Evolutionary conservation across 2,329 filamentous ascomycete genomes (phyloP).

Genomic region (Penicillium sp.): DNA sequence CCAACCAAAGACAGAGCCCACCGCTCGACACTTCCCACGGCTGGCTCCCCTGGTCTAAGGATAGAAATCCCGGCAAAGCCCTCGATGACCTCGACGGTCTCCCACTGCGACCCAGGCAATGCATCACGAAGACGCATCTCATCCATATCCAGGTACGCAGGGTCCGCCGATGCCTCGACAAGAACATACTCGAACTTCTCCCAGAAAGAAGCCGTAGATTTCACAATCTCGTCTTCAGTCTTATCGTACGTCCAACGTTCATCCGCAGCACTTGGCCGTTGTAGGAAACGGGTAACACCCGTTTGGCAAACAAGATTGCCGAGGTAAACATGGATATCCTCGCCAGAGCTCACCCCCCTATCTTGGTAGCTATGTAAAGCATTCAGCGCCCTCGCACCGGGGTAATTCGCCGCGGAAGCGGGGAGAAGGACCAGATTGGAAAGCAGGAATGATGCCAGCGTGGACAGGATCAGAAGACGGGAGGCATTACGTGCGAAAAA

Average conservation of each 20-base stretch:
- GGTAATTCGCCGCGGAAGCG: conserved; percentile 88
- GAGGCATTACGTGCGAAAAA: conserved; percentile 57
- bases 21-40: conserved; percentile 31
- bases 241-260: conserved; percentile 60
- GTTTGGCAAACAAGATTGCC: conserved; percentile 65
- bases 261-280: conserved; percentile 33
- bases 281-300: conserved; percentile 61
- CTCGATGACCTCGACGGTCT: conserved; percentile 50
- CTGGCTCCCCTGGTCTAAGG: conserved; percentile 44
- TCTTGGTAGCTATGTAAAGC: conserved; percentile 36
- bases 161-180: conserved; percentile 46
- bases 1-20: conserved; percentile 34
- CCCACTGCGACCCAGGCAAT: conserved; percentile 44
- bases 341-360: conserved; percentile 23
- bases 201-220: conserved; percentile 58
- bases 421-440: conserved; percentile 72
- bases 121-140: conserved; percentile 43
- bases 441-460: conserved; percentile 59
- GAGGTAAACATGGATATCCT: conserved; percentile 48
- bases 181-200: conserved; percentile 59
- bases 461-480: conserved; percentile 58
- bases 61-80: conserved; percentile 53
- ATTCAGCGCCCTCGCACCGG: conserved; percentile 76
- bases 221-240: conserved; percentile 51
- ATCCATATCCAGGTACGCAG: conserved; percentile 13